Base-by-base conservation (phyloP, 2,329 filamentous ascomycete species). In the Trichophyton verrucosum region DNA sequence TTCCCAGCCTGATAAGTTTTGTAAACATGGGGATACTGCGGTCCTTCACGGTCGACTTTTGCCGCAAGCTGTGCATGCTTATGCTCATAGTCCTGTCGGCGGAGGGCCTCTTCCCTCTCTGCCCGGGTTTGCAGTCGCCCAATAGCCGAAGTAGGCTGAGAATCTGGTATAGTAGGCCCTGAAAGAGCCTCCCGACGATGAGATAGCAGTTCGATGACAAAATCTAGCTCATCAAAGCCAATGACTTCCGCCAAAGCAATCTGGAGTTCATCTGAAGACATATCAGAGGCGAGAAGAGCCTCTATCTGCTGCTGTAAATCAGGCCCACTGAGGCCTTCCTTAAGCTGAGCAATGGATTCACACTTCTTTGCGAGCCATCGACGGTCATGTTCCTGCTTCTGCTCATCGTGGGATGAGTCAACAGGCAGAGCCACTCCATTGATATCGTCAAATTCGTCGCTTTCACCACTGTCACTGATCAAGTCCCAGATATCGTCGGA, bases 11-110 rank as follows among this genome's bases (percentile, higher is more conserved):
- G 84, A 69, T 95, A 87, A 1, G 83, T 75, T 67, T 87, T 90
- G 76, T 96, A 99, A 0, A 99, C 90, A 71, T 99, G 94, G 1
- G 95, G 95, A 71, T 99, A 99, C 53, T 88, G 81, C 3, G 86
- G 82, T 59, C 86, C 88, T 62, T 85, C 77, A 56, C 85, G 85
- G 59, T 86, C 80, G 63, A 89, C 81, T n/a, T 84, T 85, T 0
- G 88, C 82, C 1, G 85, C 83, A 24, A 99, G 76, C 1, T 81
- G 69, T 8, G 87, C 82, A 69, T 82, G 84, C 73, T 99, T 99
- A 73, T 99, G 94, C 69, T 89, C 83, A 61, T 82, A 81, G 68
- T 99, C 91, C 67, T 86, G 84, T 51, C 82, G 82, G 6, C 86
- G 84, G 30, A 99, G 78, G 2, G 85, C 85, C 63, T 89, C 87